Evolutionary conservation across 345 rosid species (phyloP), one percentile per base, ranked within the genome.

Genomic region (Gossypium sturtianum): DNA sequence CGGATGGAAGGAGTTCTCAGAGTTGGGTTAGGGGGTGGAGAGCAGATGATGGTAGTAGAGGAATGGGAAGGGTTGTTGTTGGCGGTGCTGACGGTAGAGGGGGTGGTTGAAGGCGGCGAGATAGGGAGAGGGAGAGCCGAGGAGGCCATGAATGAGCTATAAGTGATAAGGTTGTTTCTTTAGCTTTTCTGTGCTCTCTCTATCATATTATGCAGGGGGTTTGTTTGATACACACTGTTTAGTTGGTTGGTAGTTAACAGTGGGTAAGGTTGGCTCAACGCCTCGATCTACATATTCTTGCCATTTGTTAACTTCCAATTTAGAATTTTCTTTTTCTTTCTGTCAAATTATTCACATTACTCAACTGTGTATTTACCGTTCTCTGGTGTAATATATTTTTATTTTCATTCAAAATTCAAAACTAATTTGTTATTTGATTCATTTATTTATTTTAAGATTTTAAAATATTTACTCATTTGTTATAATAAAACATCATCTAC

Each of bases 1-100:
- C 94, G 96, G 62, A 94, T 73, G n/a, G 94, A 78, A 34, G 91
- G 96, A 51, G 96, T 86, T 76, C 84, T 85, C 12, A 79, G 88
- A 9, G 78, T 71, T 17, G 77, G 83, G 15, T 16, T 75, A 29
- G 88, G 85, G 2, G 89, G 80, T 34, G 81, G 75, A 7, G 78
- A 73, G 16, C 82, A 79, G 15, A 25, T 49, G 65, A 81, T 61
- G 59, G 71, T 66, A 4, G 81, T 78, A 13, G 82, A 58, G n/a
- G 79, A 77, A 44, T 49, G 82, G 74, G 13, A 57, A 19, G 75
- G 77, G 5, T 38, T 62, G 2, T 75, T 71, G n/a, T 66, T 51
- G 12, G 76, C 78, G 49, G 82, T 63, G 57, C 73, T 13, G 53
- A 72, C 45, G 3, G 66, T 48, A 7, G 76, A 51, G 5, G 72